Conservation (phyloP, 495 filamentous ascomycete genomes). For the Penicillium coprophilum region DNA sequence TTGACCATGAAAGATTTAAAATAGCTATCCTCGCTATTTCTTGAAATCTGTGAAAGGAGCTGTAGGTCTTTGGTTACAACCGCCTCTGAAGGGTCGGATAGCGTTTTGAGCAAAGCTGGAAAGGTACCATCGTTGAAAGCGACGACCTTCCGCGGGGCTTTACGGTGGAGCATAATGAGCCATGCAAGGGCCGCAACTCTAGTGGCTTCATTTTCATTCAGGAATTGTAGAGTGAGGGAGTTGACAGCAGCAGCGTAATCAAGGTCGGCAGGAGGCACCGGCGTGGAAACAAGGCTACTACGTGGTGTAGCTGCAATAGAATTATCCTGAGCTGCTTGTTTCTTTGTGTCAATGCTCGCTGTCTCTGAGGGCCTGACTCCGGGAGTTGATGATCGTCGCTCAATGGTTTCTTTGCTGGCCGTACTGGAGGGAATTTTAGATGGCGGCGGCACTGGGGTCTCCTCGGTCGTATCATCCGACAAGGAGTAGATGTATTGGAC, state of each 20-base stretch:
- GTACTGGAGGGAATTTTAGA: slow-evolving; percentile 42
- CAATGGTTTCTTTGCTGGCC: slow-evolving; percentile 47
- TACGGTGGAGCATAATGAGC: slow-evolving; percentile 96
- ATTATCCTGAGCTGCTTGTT: slow-evolving; percentile 36
- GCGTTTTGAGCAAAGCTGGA: slow-evolving; percentile 90
- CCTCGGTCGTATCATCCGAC: slow-evolving; percentile 66
- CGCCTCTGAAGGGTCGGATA: slow-evolving; percentile 92
- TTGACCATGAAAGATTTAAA: slow-evolving; percentile 99
- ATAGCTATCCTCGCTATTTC: slow-evolving; percentile 94
- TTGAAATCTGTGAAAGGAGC: slow-evolving; percentile 91
- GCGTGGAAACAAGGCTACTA: slow-evolving; percentile 42
- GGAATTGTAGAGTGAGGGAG: slow-evolving; percentile 88
- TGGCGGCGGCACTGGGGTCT: slow-evolving; percentile 36
- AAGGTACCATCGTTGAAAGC: slow-evolving; percentile 98
- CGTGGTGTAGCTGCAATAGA: slow-evolving; percentile 50
- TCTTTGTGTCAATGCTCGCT: slow-evolving; percentile 31
- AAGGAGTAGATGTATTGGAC: slow-evolving; percentile 90
- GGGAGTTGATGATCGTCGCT: slow-evolving; percentile 55
- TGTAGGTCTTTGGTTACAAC: slow-evolving; percentile 96
- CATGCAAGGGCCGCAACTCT: slow-evolving; percentile 90
- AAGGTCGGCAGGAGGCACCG: slow-evolving; percentile 61
- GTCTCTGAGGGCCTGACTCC: slow-evolving; percentile 45
- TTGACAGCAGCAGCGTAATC: slow-evolving; percentile 98
- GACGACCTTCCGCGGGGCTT: slow-evolving; percentile 89
- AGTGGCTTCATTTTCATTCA: slow-evolving; percentile 96